phyloP scores from a whole-genome alignment of 2,329 filamentous ascomycete species.

The Talaromyces funiculosus region DNA sequence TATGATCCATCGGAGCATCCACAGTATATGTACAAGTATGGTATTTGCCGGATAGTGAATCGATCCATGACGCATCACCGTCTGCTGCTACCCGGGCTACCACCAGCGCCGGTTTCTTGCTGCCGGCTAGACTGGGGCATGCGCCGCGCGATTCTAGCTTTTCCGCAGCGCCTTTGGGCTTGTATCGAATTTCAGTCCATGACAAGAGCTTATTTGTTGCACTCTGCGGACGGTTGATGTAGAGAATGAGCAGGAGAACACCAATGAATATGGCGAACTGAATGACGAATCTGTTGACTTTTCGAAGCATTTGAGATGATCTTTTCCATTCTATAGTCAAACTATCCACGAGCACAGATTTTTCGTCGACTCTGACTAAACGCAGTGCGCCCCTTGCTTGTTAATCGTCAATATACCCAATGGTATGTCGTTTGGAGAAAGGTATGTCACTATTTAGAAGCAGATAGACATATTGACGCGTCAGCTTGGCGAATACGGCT shows the following conservation, averaged over 20 bases:
- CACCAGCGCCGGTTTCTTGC: conserved; percentile 41
- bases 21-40: conserved; percentile 44
- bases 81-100: conserved; percentile 41
- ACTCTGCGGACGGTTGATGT: conserved; percentile 28
- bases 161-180: conserved; percentile 26
- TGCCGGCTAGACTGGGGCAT: conserved; percentile 38
- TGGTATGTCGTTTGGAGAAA: background rate
- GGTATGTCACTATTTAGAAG: background rate
- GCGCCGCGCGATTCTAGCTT: conserved; percentile 35
- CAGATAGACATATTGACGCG: background rate
- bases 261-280: conserved; percentile 32
- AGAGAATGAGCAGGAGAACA: conserved; percentile 34
- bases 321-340: background rate
- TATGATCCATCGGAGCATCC: conserved; percentile 27
- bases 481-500: background rate
- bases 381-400: background rate
- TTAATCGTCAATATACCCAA: background rate
- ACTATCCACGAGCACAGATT: background rate
- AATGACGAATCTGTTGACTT: conserved; percentile 29
- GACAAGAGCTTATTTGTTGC: conserved; percentile 30
- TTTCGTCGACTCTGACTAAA: background rate
- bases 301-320: conserved; percentile 31
- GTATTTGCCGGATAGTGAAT: conserved; percentile 33
- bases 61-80: conserved; percentile 40
- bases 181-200: conserved; percentile 43